phyloP scores from a whole-genome alignment of 2,329 filamentous ascomycete species.

The Fusarium aywerte region DNA sequence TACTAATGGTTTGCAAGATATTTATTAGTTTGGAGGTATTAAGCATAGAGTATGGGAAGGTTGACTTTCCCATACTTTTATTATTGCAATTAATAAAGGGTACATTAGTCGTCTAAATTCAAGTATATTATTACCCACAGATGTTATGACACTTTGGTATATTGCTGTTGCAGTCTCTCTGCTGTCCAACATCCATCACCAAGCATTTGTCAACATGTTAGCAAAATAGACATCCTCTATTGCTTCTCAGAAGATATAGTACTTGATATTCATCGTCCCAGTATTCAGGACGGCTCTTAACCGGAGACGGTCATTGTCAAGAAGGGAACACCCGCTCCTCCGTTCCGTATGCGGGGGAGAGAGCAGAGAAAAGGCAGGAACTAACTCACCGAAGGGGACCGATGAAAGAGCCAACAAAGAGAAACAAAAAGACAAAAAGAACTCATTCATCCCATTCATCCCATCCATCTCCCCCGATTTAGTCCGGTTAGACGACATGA shows the following conservation, averaged over 20 bases:
- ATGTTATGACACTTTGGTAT: background rate
- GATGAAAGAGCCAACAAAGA: background rate
- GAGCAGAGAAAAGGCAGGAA: conserved; percentile 11
- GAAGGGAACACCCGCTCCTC: conserved; percentile 33
- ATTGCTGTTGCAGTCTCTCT: background rate
- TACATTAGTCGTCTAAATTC: too few relatives aligned
- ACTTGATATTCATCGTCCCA: background rate
- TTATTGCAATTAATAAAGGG: background rate
- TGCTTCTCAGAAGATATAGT: background rate
- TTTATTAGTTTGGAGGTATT: background rate
- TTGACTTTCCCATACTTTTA: background rate
- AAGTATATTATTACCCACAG: background rate
- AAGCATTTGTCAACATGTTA: background rate
- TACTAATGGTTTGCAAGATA: conserved; percentile 5
- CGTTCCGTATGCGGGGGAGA: conserved; percentile 33
- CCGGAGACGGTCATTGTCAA: conserved; percentile 13
- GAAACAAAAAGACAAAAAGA: background rate
- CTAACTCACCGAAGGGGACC: conserved; percentile 6
- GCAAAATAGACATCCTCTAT: background rate
- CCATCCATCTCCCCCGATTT: conserved; percentile 22
- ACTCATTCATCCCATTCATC: background rate
- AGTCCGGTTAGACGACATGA: conserved; percentile 26
- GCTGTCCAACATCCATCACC: background rate
- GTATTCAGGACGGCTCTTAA: conserved; percentile 12
- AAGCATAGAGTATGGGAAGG: background rate